Evolutionary conservation across 108 stramenopile species (phyloP), one percentile per base, ranked within the genome.

Genomic region (Cyclotella sp.): DNA sequence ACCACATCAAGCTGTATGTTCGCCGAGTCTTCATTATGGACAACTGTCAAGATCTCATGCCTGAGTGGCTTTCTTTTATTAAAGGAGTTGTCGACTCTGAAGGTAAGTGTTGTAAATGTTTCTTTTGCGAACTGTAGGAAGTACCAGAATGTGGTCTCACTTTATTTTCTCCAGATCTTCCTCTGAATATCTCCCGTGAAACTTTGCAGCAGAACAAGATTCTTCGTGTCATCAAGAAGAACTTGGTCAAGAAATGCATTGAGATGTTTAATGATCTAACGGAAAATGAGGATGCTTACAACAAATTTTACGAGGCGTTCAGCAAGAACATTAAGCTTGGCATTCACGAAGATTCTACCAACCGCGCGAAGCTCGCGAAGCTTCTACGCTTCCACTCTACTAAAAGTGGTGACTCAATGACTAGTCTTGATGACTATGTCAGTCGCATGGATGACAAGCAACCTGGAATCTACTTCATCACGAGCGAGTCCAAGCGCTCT

Each of bases 1-100:
- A 99, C 92, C 93, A 98, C 90, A 99, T 99, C 96, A 99, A 99
- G 98, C 86, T 99, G 28, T 99, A 99, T 85, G 99, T 99, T 76
- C 96, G 99, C 72, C 92, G 99, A 68, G 99, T 99, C 63, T 99
- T 99, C 89, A 99, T 99, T 95, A 99, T 99, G 98, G 99, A 99
- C 92, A 99, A 99, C 91, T 99, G 99, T 83, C 98, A 99, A 86
- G 99, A 99, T 75, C 70, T 99, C 76, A 99, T 99, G 99, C 99
- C 99, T 43, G 99, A 99, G 86, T 99, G 96, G 96, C 89, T 99
- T 18, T 82, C 86, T 65, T 99, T 99, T 81, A 88, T 99, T 79
- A 97, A 97, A 96, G 99, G 99, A 68, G 97, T 99, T 64, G 99
- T 99, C 15, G 99, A 99, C 83, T 96, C 94, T 39, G 99, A 99